Conservation (phyloP, 2,329 filamentous ascomycete species). For the Pestalotiopsis sp. region DNA sequence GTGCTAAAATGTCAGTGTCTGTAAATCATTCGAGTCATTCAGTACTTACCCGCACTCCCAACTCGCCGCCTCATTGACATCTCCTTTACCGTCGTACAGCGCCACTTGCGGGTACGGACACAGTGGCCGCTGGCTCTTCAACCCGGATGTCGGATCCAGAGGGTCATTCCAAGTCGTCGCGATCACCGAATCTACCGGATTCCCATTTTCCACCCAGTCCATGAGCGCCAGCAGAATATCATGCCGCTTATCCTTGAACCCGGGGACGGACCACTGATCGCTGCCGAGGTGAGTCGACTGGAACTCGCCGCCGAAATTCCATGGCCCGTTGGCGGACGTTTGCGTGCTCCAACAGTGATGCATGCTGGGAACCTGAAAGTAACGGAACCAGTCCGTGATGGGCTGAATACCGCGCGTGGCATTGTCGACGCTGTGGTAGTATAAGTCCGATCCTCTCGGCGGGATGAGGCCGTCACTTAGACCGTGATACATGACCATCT, state of each 20-base stretch:
- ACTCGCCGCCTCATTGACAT: slow-evolving; percentile 33
- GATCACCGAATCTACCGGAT: slow-evolving; percentile 33
- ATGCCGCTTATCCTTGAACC: slow-evolving; percentile 37
- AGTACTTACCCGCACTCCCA: slow-evolving; percentile 38
- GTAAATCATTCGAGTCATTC: not conserved
- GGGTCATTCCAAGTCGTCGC: slow-evolving; percentile 36
- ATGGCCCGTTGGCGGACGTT: slow-evolving; percentile 39
- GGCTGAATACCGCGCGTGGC: slow-evolving; percentile 29
- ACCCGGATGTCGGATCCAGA: slow-evolving; percentile 32
- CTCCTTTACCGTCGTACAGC: slow-evolving; percentile 37
- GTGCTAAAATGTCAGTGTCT: not conserved
- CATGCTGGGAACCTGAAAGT: slow-evolving; percentile 59
- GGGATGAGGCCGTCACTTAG: slow-evolving; percentile 44
- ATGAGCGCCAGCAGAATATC: slow-evolving; percentile 42
- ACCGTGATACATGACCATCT: slow-evolving; percentile 51
- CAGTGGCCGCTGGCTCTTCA: slow-evolving; percentile 47
- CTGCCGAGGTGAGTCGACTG: slow-evolving; percentile 32
- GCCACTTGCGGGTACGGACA: slow-evolving; percentile 44
- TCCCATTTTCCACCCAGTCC: slow-evolving; percentile 40
- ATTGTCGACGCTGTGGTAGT: slow-evolving; percentile 33
- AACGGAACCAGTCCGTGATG: slow-evolving; percentile 53
- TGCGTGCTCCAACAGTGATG: slow-evolving; percentile 44
- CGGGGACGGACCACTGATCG: slow-evolving; percentile 36
- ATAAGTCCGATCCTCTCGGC: slow-evolving; percentile 35
- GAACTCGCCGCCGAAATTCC: slow-evolving; percentile 38